Evolutionary conservation across 2,329 filamentous ascomycete genomes (phyloP).

Genomic region (Claviceps sp.): DNA sequence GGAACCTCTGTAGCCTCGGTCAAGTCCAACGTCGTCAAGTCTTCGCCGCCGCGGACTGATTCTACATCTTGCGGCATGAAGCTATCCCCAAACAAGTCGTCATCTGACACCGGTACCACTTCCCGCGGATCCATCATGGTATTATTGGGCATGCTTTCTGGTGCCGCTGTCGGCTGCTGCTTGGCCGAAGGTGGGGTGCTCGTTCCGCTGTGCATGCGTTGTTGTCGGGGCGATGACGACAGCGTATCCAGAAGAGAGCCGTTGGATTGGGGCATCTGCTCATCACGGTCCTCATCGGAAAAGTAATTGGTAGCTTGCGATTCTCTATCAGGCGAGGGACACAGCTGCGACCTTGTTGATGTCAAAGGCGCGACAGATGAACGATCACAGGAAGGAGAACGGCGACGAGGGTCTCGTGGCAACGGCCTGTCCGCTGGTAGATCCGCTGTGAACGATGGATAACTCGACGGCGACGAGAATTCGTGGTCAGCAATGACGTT

Average conservation of each 20-base stretch:
- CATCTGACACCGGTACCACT: conserved; percentile 7
- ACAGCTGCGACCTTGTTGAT: conserved; percentile 9
- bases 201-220: neutral
- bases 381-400: conserved; percentile 6
- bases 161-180: conserved; percentile 12
- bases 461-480: conserved; percentile 24
- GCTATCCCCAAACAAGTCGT: conserved; percentile 17
- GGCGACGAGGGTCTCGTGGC: conserved; percentile 5
- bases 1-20: conserved; percentile 31
- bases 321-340: conserved; percentile 10
- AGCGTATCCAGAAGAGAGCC: conserved; percentile 19
- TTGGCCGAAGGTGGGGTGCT: conserved; percentile 12
- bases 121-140: neutral
- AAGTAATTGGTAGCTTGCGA: conserved; percentile 13
- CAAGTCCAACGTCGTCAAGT: conserved; percentile 21
- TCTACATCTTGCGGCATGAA: conserved; percentile 1
- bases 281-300: conserved; percentile 17
- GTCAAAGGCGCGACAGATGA: conserved; percentile 11
- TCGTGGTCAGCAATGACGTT: conserved; percentile 15
- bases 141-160: neutral
- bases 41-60: conserved; percentile 8
- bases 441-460: conserved; percentile 16
- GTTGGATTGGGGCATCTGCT: conserved; percentile 12
- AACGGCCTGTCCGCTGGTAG: neutral
- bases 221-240: conserved; percentile 9